Evolutionary conservation across 2,329 filamentous ascomycete species (phyloP).

Genomic region (Aplosporella prunicola): DNA sequence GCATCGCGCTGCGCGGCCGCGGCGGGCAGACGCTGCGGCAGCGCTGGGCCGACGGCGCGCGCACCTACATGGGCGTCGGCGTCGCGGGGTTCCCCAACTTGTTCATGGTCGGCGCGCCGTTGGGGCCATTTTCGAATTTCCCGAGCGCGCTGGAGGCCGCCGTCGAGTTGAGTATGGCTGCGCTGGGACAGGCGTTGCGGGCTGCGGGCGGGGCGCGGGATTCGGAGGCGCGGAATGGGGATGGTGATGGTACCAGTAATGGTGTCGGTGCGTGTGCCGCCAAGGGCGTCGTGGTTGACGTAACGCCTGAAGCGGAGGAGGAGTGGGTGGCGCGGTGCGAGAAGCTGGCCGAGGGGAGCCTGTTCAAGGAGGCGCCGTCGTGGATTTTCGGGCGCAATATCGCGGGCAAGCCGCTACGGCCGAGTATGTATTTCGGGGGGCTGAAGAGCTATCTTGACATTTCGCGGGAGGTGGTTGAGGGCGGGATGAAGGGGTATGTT

Average conservation of each 20-base stretch:
- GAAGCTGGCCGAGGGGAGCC: slow-evolving; percentile 15
- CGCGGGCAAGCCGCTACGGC: slow-evolving; percentile 17
- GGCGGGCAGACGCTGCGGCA: slow-evolving; percentile 16
- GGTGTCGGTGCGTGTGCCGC: no score
- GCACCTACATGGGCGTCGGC: slow-evolving; percentile 31
- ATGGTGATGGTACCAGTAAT: no score
- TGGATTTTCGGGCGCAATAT: slow-evolving; percentile 25
- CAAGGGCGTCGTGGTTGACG: slow-evolving; percentile 20
- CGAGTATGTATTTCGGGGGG: slow-evolving; percentile 1
- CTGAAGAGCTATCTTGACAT: neutral
- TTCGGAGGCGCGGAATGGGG: no score
- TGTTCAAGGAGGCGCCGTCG: slow-evolving; percentile 19
- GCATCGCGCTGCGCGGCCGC: slow-evolving; percentile 26
- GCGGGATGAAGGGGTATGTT: no score
- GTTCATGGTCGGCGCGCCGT: slow-evolving; percentile 33
- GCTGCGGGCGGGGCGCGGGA: slow-evolving; percentile 1
- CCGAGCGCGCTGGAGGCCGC: slow-evolving; percentile 29
- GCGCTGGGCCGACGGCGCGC: slow-evolving; percentile 1
- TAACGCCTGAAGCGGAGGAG: slow-evolving; percentile 18
- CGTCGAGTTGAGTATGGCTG: slow-evolving; percentile 22
- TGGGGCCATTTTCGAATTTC: slow-evolving; percentile 31
- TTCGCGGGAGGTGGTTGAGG: neutral
- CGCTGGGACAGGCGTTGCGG: slow-evolving; percentile 14
- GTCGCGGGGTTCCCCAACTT: slow-evolving; percentile 36
- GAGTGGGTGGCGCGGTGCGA: slow-evolving; percentile 20